A percentile compares a stretch with the other conserved stretches of the same genome.
phyloP scores from a whole-genome alignment of 2,329 filamentous ascomycete species.

The Colletotrichum limetticola region DNA sequence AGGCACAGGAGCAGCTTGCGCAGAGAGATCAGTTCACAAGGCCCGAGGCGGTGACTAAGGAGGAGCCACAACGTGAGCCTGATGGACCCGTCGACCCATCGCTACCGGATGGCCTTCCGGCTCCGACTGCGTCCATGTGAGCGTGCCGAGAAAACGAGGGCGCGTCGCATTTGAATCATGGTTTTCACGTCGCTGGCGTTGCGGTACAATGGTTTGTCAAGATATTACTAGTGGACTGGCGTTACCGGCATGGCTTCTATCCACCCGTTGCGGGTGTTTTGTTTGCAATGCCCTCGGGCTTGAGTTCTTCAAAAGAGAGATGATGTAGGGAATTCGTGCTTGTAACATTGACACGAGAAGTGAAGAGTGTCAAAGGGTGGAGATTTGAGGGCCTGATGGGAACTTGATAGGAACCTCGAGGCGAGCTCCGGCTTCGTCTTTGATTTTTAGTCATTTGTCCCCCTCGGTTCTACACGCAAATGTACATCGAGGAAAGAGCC shows the following conservation, averaged over 20 bases:
- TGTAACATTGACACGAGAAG: background rate
- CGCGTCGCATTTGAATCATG: slow-evolving; percentile 21
- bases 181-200: slow-evolving; percentile 31
- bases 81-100: slow-evolving; percentile 65
- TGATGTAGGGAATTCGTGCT: background rate
- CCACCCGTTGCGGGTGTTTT: slow-evolving; percentile 2
- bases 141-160: background rate
- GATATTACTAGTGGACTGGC: slow-evolving; percentile 33
- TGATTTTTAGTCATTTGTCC: background rate
- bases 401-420: background rate
- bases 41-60: slow-evolving; percentile 46
- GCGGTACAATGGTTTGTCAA: slow-evolving; percentile 34
- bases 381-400: background rate
- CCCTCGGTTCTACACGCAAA: background rate
- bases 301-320: slow-evolving; percentile 26
- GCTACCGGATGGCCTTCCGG: slow-evolving; percentile 53
- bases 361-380: background rate
- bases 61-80: slow-evolving; percentile 55
- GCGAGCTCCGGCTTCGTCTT: background rate
- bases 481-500: background rate
- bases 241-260: slow-evolving; percentile 28
- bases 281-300: slow-evolving; percentile 15
- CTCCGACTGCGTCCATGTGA: slow-evolving; percentile 46
- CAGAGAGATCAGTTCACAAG: slow-evolving; percentile 48
- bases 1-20: slow-evolving; percentile 53